Evolutionary conservation across 2,329 filamentous ascomycete species (phyloP).

Genomic region (Chrysosphaeria jannelii): DNA sequence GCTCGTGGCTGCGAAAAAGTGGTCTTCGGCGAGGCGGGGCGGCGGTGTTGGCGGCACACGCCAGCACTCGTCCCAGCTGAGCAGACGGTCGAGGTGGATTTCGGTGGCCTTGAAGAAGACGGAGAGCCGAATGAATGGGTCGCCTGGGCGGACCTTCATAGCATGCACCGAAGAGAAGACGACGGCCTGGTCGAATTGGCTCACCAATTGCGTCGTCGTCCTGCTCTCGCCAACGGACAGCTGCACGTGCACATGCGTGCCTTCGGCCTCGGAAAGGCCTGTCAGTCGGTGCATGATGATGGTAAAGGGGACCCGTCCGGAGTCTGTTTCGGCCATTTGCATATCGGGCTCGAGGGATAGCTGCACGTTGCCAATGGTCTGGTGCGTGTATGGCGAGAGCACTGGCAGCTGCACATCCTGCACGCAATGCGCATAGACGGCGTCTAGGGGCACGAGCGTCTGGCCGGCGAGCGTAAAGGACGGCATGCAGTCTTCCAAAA

Average conservation of each 20-base stretch:
- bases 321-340: too few relatives aligned
- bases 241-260: conserved; percentile 83
- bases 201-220: conserved; percentile 85
- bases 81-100: conserved; percentile 87
- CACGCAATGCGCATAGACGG: conserved; percentile 80
- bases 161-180: conserved; percentile 95
- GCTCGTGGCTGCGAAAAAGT: conserved; percentile 79
- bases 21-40: conserved; percentile 58
- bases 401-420: conserved; percentile 86
- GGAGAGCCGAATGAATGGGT: conserved; percentile 52
- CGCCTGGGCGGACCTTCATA: conserved; percentile 66
- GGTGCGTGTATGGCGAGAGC: conserved; percentile 70
- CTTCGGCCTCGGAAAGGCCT: conserved; percentile 85
- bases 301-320: conserved; percentile 84
- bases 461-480: conserved; percentile 83
- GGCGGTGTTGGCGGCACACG: conserved; percentile 36
- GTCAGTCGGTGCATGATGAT: conserved; percentile 92
- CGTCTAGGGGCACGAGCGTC: conserved; percentile 67
- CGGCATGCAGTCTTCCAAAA: conserved; percentile 70
- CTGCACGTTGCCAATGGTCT: conserved; percentile 69
- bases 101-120: conserved; percentile 74
- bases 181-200: conserved; percentile 76
- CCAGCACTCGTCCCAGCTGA: conserved; percentile 97
- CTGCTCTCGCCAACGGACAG: conserved; percentile 79
- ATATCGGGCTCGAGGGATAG: conserved; percentile 77